These are phyloP conservation scores for Ciborinia camelliae DNA, from an alignment of 2,329 filamentous ascomycete species.

Conservation along the genomic window DNA sequence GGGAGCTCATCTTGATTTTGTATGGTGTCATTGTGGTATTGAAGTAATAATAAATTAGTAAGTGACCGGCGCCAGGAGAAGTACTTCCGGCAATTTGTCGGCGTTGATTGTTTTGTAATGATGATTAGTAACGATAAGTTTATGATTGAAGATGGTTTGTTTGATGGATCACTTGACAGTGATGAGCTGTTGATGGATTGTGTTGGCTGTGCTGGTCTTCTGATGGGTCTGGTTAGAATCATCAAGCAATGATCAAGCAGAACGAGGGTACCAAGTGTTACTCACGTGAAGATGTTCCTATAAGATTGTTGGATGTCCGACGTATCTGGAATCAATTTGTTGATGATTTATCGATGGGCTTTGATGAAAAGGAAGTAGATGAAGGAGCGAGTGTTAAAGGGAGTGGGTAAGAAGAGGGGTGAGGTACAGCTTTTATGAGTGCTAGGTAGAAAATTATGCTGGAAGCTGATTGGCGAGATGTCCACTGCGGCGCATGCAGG, in stretches of 20 bases:
- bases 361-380: conserved; percentile 22
- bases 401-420: conserved; percentile 32
- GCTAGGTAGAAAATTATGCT: conserved; percentile 14
- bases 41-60: not conserved
- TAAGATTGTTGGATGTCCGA: conserved; percentile 25
- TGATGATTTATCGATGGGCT: conserved; percentile 24
- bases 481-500: conserved; percentile 18
- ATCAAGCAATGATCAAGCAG: conserved; percentile 29
- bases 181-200: conserved; percentile 29
- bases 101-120: not conserved
- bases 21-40: not conserved
- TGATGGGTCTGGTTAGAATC: conserved; percentile 26
- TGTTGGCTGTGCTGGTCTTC: conserved; percentile 24
- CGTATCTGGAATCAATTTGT: conserved; percentile 30
- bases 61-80: conserved; percentile 17
- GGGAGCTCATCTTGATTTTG: not conserved
- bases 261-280: conserved; percentile 37
- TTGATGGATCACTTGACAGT: conserved; percentile 26
- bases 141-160: conserved; percentile 20
- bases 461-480: conserved; percentile 17
- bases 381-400: conserved; percentile 33
- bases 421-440: conserved; percentile 33
- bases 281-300: conserved; percentile 32
- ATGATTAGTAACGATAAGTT: not conserved
- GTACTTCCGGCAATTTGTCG: not conserved